These are phyloP conservation scores for Grosmannia clavigera DNA, from an alignment of 2,329 filamentous ascomycete species.

Conservation along the genomic window DNA sequence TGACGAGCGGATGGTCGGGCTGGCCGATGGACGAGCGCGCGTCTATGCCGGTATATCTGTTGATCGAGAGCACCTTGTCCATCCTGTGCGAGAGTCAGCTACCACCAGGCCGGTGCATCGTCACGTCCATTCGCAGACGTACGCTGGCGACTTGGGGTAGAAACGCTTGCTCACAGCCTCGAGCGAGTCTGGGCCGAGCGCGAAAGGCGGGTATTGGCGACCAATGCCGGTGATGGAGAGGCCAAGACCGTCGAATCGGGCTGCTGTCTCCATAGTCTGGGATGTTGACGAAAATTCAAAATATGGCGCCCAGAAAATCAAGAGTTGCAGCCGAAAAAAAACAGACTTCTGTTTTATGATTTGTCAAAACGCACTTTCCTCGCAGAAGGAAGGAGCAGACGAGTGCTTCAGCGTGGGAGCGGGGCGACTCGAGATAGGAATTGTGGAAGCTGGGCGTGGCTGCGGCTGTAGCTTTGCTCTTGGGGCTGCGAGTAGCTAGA, in stretches of 20 bases:
- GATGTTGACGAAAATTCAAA: too few species aligned
- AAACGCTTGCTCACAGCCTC: slow-evolving; percentile 40
- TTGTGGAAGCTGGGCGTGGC: too few species aligned
- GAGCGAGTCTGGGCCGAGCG: slow-evolving; percentile 36
- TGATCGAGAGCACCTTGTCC: slow-evolving; percentile 50
- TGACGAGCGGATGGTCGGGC: slow-evolving; percentile 48
- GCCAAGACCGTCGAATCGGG: slow-evolving; percentile 36
- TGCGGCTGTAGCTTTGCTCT: too few species aligned
- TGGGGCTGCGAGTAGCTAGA: too few species aligned
- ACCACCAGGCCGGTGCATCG: too few species aligned
- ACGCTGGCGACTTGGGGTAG: slow-evolving; percentile 49
- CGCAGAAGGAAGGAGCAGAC: too few species aligned
- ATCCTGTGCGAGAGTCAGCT: slow-evolving; percentile 29
- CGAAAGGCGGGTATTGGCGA: slow-evolving; percentile 46
- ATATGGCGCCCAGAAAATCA: too few species aligned
- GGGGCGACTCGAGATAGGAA: too few species aligned
- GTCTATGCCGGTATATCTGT: slow-evolving; percentile 53
- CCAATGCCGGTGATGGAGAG: slow-evolving; percentile 50
- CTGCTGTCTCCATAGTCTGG: slow-evolving; percentile 26
- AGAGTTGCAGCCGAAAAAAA: too few species aligned
- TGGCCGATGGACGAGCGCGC: slow-evolving; percentile 48
- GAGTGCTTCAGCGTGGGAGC: too few species aligned
- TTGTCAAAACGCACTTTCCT: too few species aligned
- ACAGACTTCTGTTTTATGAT: too few species aligned
- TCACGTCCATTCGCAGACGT: slow-evolving; percentile 17